Base-by-base conservation (phyloP, 208 protist genomes). In the Lotmaria passim region DNA sequence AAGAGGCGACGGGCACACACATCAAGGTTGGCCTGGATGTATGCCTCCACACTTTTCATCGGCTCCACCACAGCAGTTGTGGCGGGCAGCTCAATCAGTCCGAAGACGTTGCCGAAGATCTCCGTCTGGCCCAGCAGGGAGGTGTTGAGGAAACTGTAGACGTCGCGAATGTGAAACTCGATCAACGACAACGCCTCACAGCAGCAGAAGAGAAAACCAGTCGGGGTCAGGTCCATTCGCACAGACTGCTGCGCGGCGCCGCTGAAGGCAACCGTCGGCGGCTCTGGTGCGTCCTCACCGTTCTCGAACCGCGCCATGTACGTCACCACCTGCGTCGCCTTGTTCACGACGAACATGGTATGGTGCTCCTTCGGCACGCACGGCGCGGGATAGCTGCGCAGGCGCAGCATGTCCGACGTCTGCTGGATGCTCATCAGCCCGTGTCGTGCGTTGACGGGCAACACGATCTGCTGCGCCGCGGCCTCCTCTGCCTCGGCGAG, bases 21-120 rank as follows among this genome's bases (percentile, higher is more conserved):
- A 39, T 90, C 87, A 30, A 91, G 64, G 67, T 93, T 96, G 38
- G 80, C 75, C 43, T 90, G 81, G 36, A 96, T 79, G 69, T 94
- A 96, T n/a, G 75, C 63, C 23, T 81, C 70, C 34, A 89, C 64
- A 52, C 78, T 87, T 62, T 56, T 85, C 26, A 96, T 81, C 12
- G 85, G 64, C 53, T 84, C 78, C 39, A 94, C 48, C 58, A 90
- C 76, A 24, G 79, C 84, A 23, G 74, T 69, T 10, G 67, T 38
- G 14, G 74, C 48, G 12, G 75, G 71, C 33, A 88, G 73, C 63
- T 83, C 85, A 24, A 80, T 59, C 33, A 82, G 38, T 30, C 91
- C 91, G 64, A 96, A 96, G 21, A 89, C 80, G 53, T 96, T 91
- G 43, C 85, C 82, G 58, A 70, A 79, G 24, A 96, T 65, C 72